Evolutionary conservation across 805 yeast species (phyloP).

Genomic region (Kluyveromyces nonfermentans): DNA sequence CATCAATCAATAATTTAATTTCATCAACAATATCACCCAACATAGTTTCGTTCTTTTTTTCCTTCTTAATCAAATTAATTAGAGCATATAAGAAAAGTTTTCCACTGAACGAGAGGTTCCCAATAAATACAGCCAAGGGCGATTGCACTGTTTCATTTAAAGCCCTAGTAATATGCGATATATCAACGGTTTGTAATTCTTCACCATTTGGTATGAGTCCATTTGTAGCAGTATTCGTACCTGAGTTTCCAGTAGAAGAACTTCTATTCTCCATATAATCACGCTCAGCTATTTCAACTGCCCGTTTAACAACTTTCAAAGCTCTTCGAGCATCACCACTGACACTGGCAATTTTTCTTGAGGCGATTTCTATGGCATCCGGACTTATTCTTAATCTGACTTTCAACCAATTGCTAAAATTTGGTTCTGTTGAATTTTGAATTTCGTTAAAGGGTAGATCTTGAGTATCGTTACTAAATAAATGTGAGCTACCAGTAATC

Average conservation of each 20-base stretch:
- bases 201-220: slow-evolving; percentile 21
- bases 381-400: slow-evolving; percentile 33
- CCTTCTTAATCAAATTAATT: slow-evolving; percentile 51
- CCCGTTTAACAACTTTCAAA: slow-evolving; percentile 75
- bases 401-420: slow-evolving; percentile 16
- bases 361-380: slow-evolving; percentile 85
- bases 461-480: slow-evolving; percentile 15
- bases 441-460: slow-evolving; percentile 4
- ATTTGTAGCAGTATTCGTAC: slow-evolving; percentile 12
- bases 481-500: slow-evolving; percentile 31
- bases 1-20: slow-evolving; percentile 43
- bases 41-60: slow-evolving; percentile 60
- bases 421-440: slow-evolving; percentile 5
- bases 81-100: slow-evolving; percentile 68
- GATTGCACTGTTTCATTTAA: slow-evolving; percentile 70
- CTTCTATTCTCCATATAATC: slow-evolving; percentile 38
- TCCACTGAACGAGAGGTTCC: slow-evolving; percentile 52
- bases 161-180: slow-evolving; percentile 69
- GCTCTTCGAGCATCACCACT: slow-evolving; percentile 97
- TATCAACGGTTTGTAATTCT: slow-evolving; percentile 48
- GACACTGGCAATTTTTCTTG: slow-evolving; percentile 90
- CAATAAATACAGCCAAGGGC: slow-evolving; percentile 53
- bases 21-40: slow-evolving; percentile 78
- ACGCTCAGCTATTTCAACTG: slow-evolving; percentile 76
- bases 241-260: slow-evolving; percentile 21